Base-by-base conservation (phyloP, 140 eudicot genomes). In the Bidens hawaiensis region DNA sequence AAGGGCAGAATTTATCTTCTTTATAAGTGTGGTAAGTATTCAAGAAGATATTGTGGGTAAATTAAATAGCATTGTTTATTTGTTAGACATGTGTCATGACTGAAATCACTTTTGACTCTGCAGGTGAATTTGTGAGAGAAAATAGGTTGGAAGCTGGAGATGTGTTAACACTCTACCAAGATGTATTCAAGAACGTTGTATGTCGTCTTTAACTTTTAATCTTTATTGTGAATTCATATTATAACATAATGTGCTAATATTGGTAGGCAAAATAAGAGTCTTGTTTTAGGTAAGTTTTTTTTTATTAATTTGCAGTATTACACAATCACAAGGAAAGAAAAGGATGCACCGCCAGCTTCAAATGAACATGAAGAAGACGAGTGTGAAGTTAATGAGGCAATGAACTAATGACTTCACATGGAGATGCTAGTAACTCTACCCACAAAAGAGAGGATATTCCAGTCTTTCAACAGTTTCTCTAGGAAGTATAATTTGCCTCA, bases 141-240 rank as follows among this genome's bases (percentile, higher is more conserved):
- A 52, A 52, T 13, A 25, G 10, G 16, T 14, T 52, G 60, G 21
- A 52, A 52, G 60, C 17, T 5, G 36, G 60, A 14, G 60, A 52
- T 52, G 25, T 13, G 34, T 25, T 52, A 52, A 22, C 36, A 1
- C 62, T 55, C 19, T 55, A 28, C 62, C 62, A 55, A 55, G 62
- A 55, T 55, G 43, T 16, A 55, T 55, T 55, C 25, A 55, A 27
- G 28, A 55, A 55, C 18, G 36, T 26, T 26, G 62, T 28, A 55
- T 27, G 43, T 5, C n/a, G 18, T 55, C 22, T n/a, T n/a, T n/a
- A n/a, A n/a, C 10, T n/a, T 36, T 36, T 36, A 13, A 8, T 36
- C 43, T 36, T 9, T 1, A 36, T 36, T n/a, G 14, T 36, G 43
- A 36, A 36, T 36, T 36, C 43, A 36, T 36, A 1, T 7, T 5